Base-by-base conservation (phyloP, 805 yeast genomes). In the Candida dajiaensis region DNA sequence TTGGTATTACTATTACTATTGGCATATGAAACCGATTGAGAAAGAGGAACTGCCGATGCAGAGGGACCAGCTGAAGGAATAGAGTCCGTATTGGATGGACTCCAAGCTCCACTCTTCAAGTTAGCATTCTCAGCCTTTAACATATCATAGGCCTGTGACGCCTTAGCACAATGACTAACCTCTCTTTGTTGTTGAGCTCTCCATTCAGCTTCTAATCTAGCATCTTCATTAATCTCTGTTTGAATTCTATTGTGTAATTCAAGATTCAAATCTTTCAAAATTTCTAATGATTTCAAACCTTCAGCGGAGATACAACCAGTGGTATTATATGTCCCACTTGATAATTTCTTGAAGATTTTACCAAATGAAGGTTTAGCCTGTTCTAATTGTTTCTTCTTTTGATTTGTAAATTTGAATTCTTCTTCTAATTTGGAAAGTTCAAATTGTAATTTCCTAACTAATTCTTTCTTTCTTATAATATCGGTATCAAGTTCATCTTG, bases 131-230 rank as follows among this genome's bases (percentile, higher is more conserved):
- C 62, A 11, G 25, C 23, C 19, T 47, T 47, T 15, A 54, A 20
- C 6, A 31, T 18, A 16, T 55, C 52, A 41, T 38, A 47, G 26
- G 58, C 54, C 16, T 54, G 56, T 21, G 60, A 52, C 29, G 62
- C 51, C 16, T 56, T 47, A 19, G 59, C 54, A 44, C 67, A 60
- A 33, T 62, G 57, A 12, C 55, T 51, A 26, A 59, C 66, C 46
- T 69, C 73, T 31, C 61, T 58, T 47, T 67, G 69, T 45, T 67
- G 73, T 29, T 62, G 55, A 2, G 68, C 66, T 51, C 69, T 62
- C 73, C 72, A 70, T 44, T 62, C 64, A 4, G 69, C 62, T 44
- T 70, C 73, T 8, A 64, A 49, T 36, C 54, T 59, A 19, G 65
- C 57, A 50, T 71, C 76, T 8, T 53, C 49, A 15, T 52, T 53